A percentile compares a stretch with the other conserved stretches of the same genome.
Conservation (phyloP, 2,329 filamentous ascomycete species). For the Nectriaceae sp. region DNA sequence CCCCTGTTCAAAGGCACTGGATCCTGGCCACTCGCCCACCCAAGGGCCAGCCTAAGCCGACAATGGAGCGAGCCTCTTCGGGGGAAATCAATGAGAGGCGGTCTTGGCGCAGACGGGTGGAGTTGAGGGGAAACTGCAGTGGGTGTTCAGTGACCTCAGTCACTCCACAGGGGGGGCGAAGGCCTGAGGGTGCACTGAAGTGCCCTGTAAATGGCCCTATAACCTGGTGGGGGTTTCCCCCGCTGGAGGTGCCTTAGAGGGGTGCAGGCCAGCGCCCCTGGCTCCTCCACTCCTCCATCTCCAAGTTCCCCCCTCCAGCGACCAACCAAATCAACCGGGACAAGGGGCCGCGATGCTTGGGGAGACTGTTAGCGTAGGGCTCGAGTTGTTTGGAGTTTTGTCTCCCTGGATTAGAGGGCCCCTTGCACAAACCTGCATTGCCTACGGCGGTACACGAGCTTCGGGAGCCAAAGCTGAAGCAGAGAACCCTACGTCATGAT, state of each 20-base stretch:
- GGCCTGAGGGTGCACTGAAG: too few relatives aligned
- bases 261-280: too few relatives aligned
- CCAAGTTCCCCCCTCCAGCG: constrained; percentile 1
- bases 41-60: background rate
- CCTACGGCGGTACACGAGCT: too few relatives aligned
- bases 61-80: background rate
- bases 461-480: too few relatives aligned
- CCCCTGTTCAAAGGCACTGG: background rate
- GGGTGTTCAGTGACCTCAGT: too few relatives aligned
- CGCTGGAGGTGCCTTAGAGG: too few relatives aligned
- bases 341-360: constrained; percentile 5
- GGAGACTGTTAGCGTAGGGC: constrained; percentile 3
- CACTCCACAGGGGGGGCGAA: too few relatives aligned
- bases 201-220: constrained; percentile 1
- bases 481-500: too few relatives aligned
- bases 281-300: background rate
- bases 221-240: too few relatives aligned
- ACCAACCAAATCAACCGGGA: constrained; percentile 18
- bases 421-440: too few relatives aligned
- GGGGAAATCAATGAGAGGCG: background rate
- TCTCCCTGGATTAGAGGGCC: too few relatives aligned
- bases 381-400: background rate
- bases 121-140: too few relatives aligned
- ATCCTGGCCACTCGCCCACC: background rate
- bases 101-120: background rate